Conservation (phyloP, 192 early-diverging fungal species). For the Backusella sp. region DNA sequence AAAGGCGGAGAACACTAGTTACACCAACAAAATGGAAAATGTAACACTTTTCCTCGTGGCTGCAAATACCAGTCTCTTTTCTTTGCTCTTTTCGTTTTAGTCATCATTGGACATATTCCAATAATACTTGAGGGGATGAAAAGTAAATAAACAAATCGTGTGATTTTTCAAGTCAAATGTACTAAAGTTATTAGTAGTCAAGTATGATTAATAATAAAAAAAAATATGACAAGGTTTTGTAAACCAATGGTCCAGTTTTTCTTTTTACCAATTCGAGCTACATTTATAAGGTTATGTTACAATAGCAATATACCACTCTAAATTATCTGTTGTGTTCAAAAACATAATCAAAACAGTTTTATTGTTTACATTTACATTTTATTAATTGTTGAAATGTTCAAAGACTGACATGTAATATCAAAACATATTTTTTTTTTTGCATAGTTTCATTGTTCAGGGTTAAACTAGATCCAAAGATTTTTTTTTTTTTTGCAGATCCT, state of each 20-base stretch:
- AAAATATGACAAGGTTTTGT: background rate
- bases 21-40: background rate
- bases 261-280: background rate
- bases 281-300: background rate
- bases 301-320: background rate
- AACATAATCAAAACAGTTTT: background rate
- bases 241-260: background rate
- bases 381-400: too few species aligned
- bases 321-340: background rate
- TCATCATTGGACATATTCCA: background rate
- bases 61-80: background rate
- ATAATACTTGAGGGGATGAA: background rate
- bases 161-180: too few species aligned
- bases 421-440: too few species aligned
- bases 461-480: too few species aligned
- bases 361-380: background rate
- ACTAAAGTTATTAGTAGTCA: too few species aligned
- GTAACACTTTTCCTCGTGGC: background rate
- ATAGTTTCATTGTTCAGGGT: too few species aligned
- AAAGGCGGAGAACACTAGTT: background rate
- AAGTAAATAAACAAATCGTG: too few species aligned
- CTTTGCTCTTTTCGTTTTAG: background rate
- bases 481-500: too few species aligned
- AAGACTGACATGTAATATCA: too few species aligned
- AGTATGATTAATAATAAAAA: background rate